phyloP scores from a whole-genome alignment of 176 grass and related monocot genomes.

The Triticum monococcum region DNA sequence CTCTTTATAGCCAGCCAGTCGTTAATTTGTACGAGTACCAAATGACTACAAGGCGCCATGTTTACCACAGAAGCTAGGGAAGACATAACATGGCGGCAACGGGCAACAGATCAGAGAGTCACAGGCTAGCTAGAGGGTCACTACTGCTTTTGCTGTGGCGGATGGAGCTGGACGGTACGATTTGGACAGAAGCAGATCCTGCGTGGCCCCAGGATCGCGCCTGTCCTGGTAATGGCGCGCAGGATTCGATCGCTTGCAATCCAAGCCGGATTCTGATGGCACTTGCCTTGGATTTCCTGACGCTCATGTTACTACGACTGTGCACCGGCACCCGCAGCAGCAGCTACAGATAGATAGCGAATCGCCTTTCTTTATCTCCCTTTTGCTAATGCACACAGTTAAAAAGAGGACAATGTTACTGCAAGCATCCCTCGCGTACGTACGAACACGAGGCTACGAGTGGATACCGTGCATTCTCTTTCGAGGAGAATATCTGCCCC shows the following conservation, averaged over 20 bases:
- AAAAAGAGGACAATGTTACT: constrained; percentile 5
- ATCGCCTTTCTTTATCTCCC: constrained; percentile 32
- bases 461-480: neutral
- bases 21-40: neutral
- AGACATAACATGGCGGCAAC: neutral
- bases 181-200: constrained; percentile 39
- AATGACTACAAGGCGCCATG: neutral
- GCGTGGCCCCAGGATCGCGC: constrained; percentile 40
- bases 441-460: neutral
- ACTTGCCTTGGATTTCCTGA: constrained; percentile 49
- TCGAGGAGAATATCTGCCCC: neutral
- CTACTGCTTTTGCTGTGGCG: constrained; percentile 35
- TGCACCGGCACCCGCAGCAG: neutral
- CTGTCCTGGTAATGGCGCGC: constrained; percentile 54
- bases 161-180: constrained; percentile 25
- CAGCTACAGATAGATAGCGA: constrained; percentile 9
- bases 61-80: neutral
- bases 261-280: constrained; percentile 48
- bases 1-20: neutral
- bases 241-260: constrained; percentile 55
- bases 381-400: constrained; percentile 21
- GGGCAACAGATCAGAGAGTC: too few species aligned
- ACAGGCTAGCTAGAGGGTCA: too few species aligned
- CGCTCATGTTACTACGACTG: constrained; percentile 24
- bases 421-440: neutral